Base-by-base conservation (phyloP, 257 asterid species). In the Euphrasia confusa region DNA sequence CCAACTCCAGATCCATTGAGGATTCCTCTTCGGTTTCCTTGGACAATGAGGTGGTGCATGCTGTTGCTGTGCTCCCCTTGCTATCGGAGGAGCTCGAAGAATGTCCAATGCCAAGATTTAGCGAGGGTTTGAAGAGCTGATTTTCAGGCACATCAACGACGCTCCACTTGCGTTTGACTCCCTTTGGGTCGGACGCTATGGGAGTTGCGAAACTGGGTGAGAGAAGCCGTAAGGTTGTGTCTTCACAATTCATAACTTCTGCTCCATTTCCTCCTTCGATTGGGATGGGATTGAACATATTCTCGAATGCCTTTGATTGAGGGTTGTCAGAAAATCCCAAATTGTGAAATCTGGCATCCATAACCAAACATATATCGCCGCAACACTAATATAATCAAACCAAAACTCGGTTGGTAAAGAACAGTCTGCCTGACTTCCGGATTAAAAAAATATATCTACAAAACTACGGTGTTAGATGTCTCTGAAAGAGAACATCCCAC, bases 371-470 rank as follows among this genome's bases (percentile, higher is more conserved):
- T 64, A 74, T 28, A 42, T 55, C 15, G 4, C 5, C 48, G 60
- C 77, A 69, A 74, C 69, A 73, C 79, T 72, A 75, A 75, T 79
- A 78, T 79, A 78, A 69, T 65, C 60, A 52, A 63, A 75, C 78
- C 72, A 78, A 81, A 71, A 72, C 72, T 76, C 74, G 74, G 78
- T 65, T 70, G 71, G 70, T 72, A 79, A 83, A 79, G 86, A 72
- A 78, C 95, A 92, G 89, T 75, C 82, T 69, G 73, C 88, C 94
- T 81, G 95, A 71, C 99, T 84, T 82, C 96, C 85, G 94, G 96
- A 88, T 47, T 64, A 61, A 69, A 68, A 78, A 54, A 64, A 2
- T 2, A 45, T 81, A 86, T 62, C 61, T 58, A 69, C 81, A 77
- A 79, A 79, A 69, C 71, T 68, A 79, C n/a, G n/a, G 27, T 72